These are phyloP conservation scores for Pogostemon cablin DNA, from an alignment of 257 asterid species.

Conservation along the genomic window DNA sequence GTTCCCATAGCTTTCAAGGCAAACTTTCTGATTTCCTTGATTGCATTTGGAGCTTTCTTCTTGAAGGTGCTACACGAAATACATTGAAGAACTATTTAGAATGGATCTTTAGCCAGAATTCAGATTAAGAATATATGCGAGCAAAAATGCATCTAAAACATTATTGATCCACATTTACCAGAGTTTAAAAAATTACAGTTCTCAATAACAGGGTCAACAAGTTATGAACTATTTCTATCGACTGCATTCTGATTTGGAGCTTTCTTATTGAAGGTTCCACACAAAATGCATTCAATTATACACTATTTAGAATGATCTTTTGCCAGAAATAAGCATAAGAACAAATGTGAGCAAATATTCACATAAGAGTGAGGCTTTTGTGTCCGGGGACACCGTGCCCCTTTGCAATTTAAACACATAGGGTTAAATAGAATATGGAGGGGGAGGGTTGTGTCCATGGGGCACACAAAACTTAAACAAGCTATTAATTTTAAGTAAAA, in stretches of 20 bases:
- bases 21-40: constrained; percentile 55
- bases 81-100: neutral
- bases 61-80: constrained; percentile 48
- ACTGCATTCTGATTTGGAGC: no score
- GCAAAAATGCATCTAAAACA: neutral
- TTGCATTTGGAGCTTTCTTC: constrained; percentile 61
- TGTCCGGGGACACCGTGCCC: no score
- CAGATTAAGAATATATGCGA: neutral
- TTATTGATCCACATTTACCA: neutral
- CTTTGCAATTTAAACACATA: no score
- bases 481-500: neutral
- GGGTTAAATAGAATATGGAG: no score
- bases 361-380: no score
- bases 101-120: neutral
- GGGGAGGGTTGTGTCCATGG: no score
- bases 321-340: no score
- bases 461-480: no score
- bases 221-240: neutral
- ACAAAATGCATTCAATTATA: no score
- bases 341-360: no score
- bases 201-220: neutral
- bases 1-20: constrained; percentile 65
- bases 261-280: no score
- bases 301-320: no score
- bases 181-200: neutral